Evolutionary conservation across 805 yeast genomes (phyloP).

Genomic region (Ogataea trehaloabstinens): DNA sequence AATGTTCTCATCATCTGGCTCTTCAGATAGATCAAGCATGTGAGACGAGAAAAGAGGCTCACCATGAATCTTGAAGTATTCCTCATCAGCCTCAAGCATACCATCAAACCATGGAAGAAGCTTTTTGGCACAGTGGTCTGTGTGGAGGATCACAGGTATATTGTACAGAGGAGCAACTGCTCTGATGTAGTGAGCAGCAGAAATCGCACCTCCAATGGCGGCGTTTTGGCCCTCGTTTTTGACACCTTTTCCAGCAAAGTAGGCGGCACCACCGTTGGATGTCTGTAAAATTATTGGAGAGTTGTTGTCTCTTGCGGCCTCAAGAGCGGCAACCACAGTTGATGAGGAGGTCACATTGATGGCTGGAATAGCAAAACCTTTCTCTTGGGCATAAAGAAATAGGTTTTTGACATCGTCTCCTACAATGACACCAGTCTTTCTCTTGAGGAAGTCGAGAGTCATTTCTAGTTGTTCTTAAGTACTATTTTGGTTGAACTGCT

Average conservation of each 20-base stretch:
- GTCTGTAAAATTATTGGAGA: slow-evolving; percentile 96
- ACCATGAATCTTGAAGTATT: slow-evolving; percentile 78
- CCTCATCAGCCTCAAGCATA: slow-evolving; percentile 96
- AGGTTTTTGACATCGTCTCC: slow-evolving; percentile 91
- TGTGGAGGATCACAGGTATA: slow-evolving; percentile 93
- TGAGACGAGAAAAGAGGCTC: slow-evolving; percentile 98
- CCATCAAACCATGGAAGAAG: slow-evolving; percentile 98
- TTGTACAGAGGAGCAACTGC: slow-evolving; percentile 95
- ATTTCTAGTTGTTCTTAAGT: slow-evolving; percentile 15
- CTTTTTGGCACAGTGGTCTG: slow-evolving; percentile 99
- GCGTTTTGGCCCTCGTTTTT: slow-evolving; percentile 91
- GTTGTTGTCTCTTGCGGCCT: slow-evolving; percentile 93
- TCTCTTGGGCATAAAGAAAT: slow-evolving; percentile 89
- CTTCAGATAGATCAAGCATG: slow-evolving; percentile 98
- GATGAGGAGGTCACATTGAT: slow-evolving; percentile 98
- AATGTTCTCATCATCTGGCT: slow-evolving; percentile 93
- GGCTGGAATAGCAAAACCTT: slow-evolving; percentile 97
- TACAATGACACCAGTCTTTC: slow-evolving; percentile 97
- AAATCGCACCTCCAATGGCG: slow-evolving; percentile 89
- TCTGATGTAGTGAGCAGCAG: slow-evolving; percentile 98
- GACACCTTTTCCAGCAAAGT: slow-evolving; percentile 99
- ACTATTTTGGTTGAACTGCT: not conserved
- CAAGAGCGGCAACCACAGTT: slow-evolving; percentile 93
- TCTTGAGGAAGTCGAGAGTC: slow-evolving; percentile 65
- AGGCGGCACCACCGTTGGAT: slow-evolving; percentile 99